These are phyloP conservation scores for Melastoma candidum DNA, from an alignment of 441 rosid genomes.

Conservation along the genomic window DNA sequence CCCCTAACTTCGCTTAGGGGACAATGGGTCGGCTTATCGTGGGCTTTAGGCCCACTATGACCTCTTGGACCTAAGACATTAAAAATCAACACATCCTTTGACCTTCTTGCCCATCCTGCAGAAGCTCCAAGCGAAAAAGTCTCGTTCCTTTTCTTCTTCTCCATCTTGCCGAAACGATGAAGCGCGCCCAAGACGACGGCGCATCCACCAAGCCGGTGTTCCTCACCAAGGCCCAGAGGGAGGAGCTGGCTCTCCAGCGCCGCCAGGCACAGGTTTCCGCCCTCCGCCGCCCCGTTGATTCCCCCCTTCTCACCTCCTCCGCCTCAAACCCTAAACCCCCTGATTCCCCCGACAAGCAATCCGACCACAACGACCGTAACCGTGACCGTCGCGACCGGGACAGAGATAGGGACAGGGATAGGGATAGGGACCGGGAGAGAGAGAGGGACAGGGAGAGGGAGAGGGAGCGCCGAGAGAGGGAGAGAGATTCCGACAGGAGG, in stretches of 20 bases:
- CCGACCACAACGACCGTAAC: constrained; percentile 22
- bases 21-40: no score
- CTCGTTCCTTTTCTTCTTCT: no score
- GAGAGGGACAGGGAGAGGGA: constrained; percentile 24
- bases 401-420: constrained; percentile 26
- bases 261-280: constrained; percentile 55
- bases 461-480: constrained; percentile 7
- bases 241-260: constrained; percentile 70
- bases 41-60: no score
- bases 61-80: no score
- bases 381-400: constrained; percentile 32
- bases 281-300: constrained; percentile 45
- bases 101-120: no score
- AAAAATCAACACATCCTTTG: no score
- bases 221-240: constrained; percentile 73
- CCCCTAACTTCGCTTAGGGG: no score
- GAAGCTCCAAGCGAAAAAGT: no score
- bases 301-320: constrained; percentile 14
- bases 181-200: not conserved
- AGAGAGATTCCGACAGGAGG: constrained; percentile 44
- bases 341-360: constrained; percentile 21
- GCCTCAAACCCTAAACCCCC: constrained; percentile 10
- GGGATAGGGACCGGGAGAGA: constrained; percentile 11
- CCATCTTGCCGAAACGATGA: no score
- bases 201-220: constrained; percentile 47